Conservation (phyloP, 768 basidiomycete genomes). For the Psilocybe cubensis region DNA sequence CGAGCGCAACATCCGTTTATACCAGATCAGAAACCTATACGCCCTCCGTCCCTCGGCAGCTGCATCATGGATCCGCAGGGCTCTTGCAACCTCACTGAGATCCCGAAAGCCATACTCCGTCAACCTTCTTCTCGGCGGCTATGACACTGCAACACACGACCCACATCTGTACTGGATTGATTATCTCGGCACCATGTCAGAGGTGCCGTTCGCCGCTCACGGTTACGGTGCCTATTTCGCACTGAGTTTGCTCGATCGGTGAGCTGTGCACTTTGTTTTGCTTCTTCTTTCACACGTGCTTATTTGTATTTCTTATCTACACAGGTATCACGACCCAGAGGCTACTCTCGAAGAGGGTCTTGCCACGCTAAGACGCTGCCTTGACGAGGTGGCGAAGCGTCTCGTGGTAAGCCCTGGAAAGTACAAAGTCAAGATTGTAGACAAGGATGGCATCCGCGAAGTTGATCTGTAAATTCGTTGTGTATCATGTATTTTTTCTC, state of each 20-base stretch:
- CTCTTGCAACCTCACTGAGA: slow-evolving; percentile 87
- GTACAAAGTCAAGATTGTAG: slow-evolving; percentile 91
- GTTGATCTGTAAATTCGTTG: slow-evolving; percentile 59
- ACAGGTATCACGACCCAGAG: slow-evolving; percentile 93
- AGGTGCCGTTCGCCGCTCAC: slow-evolving; percentile 93
- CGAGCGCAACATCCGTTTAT: slow-evolving; percentile 93
- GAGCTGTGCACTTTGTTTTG: slow-evolving; percentile 20
- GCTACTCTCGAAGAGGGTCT: slow-evolving; percentile 86
- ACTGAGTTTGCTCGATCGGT: slow-evolving; percentile 91
- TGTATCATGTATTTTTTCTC: slow-evolving; percentile 3
- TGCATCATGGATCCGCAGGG: slow-evolving; percentile 93
- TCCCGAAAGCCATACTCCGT: slow-evolving; percentile 89
- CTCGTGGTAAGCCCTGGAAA: slow-evolving; percentile 77
- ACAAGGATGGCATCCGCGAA: slow-evolving; percentile 88
- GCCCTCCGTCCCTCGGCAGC: slow-evolving; percentile 89
- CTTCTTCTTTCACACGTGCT: not conserved
- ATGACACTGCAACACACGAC: slow-evolving; percentile 71
- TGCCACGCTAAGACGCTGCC: slow-evolving; percentile 81
- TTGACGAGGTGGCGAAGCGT: slow-evolving; percentile 86
- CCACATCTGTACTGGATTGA: slow-evolving; percentile 96
- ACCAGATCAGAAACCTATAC: slow-evolving; percentile 93
- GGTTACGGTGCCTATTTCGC: slow-evolving; percentile 95
- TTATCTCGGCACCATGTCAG: slow-evolving; percentile 88
- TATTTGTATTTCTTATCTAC: not conserved
- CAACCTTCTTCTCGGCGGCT: slow-evolving; percentile 92